Evolutionary conservation across 2,329 filamentous ascomycete genomes (phyloP), one percentile per base, ranked within the genome.

Genomic region (Monilinia fructicola): DNA sequence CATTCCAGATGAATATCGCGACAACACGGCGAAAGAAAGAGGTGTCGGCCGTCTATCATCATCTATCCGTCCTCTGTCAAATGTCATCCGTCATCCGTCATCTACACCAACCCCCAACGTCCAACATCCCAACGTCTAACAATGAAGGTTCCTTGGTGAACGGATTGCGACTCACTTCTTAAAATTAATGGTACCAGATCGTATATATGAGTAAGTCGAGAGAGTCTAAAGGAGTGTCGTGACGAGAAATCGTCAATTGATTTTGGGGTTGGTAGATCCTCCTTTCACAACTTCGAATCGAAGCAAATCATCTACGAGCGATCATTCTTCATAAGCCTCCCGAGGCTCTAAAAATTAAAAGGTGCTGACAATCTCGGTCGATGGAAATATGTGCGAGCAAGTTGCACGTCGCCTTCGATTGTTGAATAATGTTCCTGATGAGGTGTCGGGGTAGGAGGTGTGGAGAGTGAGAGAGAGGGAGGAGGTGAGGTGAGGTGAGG

Each of bases 161-260:
- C 40, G 40, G 62, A n/a, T 28, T 42, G 54, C 61, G 42, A 76
- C 74, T 74, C 74, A 76, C 75, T 69, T 70, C 62, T 65, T 65
- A n/a, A 40, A 23, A 60, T 65, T 53, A 53, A 65, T 60, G 28
- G 42, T 44, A 53, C 10, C 63, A 53, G 35, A 60, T 48, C 21
- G 63, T 60, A 26, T 21, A 21, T 26, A 23, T 52, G 44, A 26
- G 16, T 69, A 70, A 69, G 71, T 58, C 59, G 67, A 54, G 67
- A 54, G 54, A 68, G 66, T 67, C 70, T 70, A 75, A 77, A 77
- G 56, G 75, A 77, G 74, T 74, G 75, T 76, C 68, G 74, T 75
- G 75, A 76, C 75, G 75, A 76, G 69, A 75, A 72, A 64, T 75
- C 74, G 74, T 74, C 74, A 66, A 67, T 65, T 67, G 53, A 10